Evolutionary conservation across 2,329 filamentous ascomycete species (phyloP), one percentile per base, ranked within the genome.

Genomic region (Coleophoma cylindrospora): DNA sequence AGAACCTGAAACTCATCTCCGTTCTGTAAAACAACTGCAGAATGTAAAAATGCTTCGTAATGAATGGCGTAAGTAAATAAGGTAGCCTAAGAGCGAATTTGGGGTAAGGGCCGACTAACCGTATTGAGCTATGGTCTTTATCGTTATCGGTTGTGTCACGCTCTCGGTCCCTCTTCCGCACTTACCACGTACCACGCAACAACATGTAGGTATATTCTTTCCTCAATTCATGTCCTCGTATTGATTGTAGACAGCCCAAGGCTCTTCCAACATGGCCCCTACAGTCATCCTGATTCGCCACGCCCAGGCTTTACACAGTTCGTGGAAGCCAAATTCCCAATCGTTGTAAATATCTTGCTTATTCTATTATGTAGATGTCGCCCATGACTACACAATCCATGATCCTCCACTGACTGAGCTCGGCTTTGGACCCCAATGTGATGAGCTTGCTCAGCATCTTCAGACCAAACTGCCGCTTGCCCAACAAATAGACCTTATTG

Each of bases 281-380:
- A 62, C 64, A 5, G 57, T 72, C n/a, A 66, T 73, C 52, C 53
- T 73, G 6, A 69, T 73, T 51, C 62, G 70, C 44, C 70, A 73
- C 50, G 70, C 66, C 21, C 61, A 73, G 62, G 70, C 70, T 36
- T 37, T 63, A 45, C 70, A 73, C 45, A 73, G 70, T 70, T 56
- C 61, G 64, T 64, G 37, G 11, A 8, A 10, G 9, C 27, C 27
- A 27, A 27, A 27, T 13, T 27, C 21, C 45, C 33, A 27, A 38
- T 21, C 32, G 34, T 32, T 44, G n/a, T 15, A 46, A 43, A 32
- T 32, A 41, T 14, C 40, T 47, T 45, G 49, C 44, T 17, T 45
- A 54, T 54, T 54, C 36, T 15, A 33, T 32, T 40, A 40, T 37
- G 17, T 34, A 65, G 64, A 64, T 60, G 58, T 59, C 15, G 14